These are phyloP conservation scores for Termitomyces sp. DNA, from an alignment of 768 basidiomycete species.

Conservation along the genomic window DNA sequence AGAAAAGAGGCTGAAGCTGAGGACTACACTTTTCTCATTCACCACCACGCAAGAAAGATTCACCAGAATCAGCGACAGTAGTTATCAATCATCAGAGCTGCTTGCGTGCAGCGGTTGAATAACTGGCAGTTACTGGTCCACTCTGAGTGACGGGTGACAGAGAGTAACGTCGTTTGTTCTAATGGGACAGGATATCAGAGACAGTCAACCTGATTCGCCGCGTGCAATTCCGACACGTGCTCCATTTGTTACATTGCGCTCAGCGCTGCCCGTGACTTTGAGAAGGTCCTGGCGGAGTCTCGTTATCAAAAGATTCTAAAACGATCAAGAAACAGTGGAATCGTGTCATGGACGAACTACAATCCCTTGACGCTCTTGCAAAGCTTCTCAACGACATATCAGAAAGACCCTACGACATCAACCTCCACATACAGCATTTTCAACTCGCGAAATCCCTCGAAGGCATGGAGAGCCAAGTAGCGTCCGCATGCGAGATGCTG, in stretches of 20 bases:
- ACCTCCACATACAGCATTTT: slow-evolving; percentile 65
- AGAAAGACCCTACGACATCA: slow-evolving; percentile 53
- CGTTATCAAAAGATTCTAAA: not conserved
- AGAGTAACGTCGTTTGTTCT: too few relatives aligned
- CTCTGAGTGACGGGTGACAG: too few relatives aligned
- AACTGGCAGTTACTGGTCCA: too few relatives aligned
- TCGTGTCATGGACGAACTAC: slow-evolving; percentile 46
- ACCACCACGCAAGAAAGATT: too few relatives aligned
- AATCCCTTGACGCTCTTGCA: slow-evolving; percentile 60
- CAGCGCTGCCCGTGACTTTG: slow-evolving; percentile 11
- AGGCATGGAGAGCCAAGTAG: slow-evolving; percentile 53
- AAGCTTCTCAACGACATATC: slow-evolving; percentile 54
- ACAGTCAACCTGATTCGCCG: too few relatives aligned
- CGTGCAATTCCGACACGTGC: not conserved
- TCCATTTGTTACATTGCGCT: too few relatives aligned
- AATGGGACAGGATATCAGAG: too few relatives aligned
- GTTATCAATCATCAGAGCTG: too few relatives aligned
- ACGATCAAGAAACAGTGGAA: not conserved
- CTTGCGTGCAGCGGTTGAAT: too few relatives aligned
- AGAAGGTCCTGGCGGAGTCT: not conserved
- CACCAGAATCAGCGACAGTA: too few relatives aligned
- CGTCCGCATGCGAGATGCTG: slow-evolving; percentile 63
- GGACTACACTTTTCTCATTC: too few relatives aligned
- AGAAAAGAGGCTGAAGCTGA: too few relatives aligned
- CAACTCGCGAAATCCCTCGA: slow-evolving; percentile 48